phyloP scores from a whole-genome alignment of 495 filamentous ascomycete genomes.

The Podospora appendiculata region DNA sequence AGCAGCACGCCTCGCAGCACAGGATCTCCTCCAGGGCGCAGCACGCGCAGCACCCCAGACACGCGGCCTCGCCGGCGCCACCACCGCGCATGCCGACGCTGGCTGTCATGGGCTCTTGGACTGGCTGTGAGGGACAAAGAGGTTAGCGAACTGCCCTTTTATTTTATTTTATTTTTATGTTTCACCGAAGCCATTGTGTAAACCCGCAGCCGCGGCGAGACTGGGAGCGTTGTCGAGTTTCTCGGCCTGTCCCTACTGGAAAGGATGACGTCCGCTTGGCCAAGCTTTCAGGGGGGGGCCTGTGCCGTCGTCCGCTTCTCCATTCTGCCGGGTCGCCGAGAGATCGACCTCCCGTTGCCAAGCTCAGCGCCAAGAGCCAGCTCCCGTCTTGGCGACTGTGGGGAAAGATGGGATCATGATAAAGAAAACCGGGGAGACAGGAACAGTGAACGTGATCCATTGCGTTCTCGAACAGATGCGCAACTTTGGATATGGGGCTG shows the following conservation, averaged over 20 bases:
- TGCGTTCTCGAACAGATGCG: too few species aligned
- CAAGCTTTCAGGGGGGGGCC: too few species aligned
- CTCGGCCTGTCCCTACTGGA: too few species aligned
- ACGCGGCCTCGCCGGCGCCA: neutral
- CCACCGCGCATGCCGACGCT: neutral
- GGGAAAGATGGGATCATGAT: neutral
- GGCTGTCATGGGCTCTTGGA: neutral
- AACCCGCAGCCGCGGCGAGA: too few species aligned
- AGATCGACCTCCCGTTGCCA: neutral
- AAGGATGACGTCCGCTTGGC: neutral
- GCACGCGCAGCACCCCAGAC: neutral
- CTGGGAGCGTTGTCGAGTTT: too few species aligned
- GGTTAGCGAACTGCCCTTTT: neutral
- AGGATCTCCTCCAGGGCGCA: neutral
- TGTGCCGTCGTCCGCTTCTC: too few species aligned
- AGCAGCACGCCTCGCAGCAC: neutral
- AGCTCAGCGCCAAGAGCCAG: neutral
- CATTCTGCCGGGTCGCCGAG: too few species aligned
- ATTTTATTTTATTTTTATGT: too few species aligned
- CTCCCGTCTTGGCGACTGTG: slow-evolving; percentile 2
- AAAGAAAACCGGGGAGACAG: neutral
- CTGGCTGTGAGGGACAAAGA: neutral
- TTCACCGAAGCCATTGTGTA: too few species aligned
- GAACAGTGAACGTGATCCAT: neutral
- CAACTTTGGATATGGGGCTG: neutral